phyloP scores from a whole-genome alignment of 73 alveolate genomes.

The Vitrella brassicaformis region DNA sequence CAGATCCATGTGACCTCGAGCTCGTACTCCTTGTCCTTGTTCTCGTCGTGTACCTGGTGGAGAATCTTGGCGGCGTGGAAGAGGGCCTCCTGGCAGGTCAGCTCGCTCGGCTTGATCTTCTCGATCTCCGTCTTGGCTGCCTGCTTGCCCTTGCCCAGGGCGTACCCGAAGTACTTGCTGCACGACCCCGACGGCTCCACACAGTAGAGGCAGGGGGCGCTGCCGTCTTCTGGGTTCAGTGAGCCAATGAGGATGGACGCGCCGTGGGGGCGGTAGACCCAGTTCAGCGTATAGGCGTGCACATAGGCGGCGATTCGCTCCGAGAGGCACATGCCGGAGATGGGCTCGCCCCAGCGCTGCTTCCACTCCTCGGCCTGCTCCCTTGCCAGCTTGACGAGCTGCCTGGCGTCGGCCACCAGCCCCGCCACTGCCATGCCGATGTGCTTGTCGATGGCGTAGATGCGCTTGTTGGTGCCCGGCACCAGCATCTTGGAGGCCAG shows the following conservation, averaged over 20 bases:
- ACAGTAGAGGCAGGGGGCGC: conserved; percentile 51
- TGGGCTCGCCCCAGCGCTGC: conserved; percentile 49
- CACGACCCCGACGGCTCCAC: conserved; percentile 60
- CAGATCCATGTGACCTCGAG: conserved; percentile 33
- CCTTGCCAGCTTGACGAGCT: conserved; percentile 54
- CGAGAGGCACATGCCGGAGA: conserved; percentile 53
- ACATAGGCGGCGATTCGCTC: conserved; percentile 56
- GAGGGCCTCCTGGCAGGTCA: conserved; percentile 25
- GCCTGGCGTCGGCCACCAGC: conserved; percentile 72
- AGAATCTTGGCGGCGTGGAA: conserved; percentile 20
- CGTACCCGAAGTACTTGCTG: conserved; percentile 53
- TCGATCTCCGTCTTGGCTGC: conserved; percentile 73
- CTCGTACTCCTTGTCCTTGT: conserved; percentile 22
- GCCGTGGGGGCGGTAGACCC: conserved; percentile 58
- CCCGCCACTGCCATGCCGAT: conserved; percentile 68
- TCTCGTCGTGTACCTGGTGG: conserved; percentile 35
- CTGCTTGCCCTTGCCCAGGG: conserved; percentile 65
- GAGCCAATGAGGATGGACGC: conserved; percentile 43
- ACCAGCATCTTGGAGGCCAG: conserved; percentile 53
- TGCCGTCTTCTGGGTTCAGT: conserved; percentile 50
- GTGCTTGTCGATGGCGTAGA: conserved; percentile 48
- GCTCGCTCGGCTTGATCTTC: conserved; percentile 41
- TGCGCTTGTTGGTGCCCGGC: conserved; percentile 70
- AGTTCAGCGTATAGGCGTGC: conserved; percentile 51
- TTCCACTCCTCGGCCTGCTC: conserved; percentile 49